Evolutionary conservation across 192 early-diverging fungal species (phyloP).

Genomic region (Mycoemilia scoparia): DNA sequence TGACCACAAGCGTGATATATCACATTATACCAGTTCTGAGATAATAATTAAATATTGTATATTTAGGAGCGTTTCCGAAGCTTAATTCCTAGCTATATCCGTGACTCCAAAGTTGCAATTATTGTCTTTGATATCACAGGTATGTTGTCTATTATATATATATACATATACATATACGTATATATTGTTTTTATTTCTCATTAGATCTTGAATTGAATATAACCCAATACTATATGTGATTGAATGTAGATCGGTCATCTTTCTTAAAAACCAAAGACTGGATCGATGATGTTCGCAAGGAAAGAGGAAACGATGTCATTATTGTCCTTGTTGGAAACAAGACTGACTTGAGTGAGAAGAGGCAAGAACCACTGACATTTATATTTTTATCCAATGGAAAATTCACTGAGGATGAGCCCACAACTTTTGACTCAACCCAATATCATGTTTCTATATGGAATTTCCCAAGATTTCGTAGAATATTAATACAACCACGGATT

Average conservation of each 20-base stretch:
- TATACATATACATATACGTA: conserved; percentile 31
- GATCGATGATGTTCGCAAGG: conserved; percentile 97
- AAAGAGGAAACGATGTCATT: conserved; percentile 94
- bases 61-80: conserved; percentile 95
- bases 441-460: too few species aligned
- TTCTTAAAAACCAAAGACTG: conserved; percentile 95
- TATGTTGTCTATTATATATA: too few species aligned
- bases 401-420: too few species aligned
- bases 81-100: conserved; percentile 94
- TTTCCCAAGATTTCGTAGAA: neutral
- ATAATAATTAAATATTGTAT: conserved; percentile 17
- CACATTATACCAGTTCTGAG: too few species aligned
- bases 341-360: conserved; percentile 90
- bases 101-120: conserved; percentile 93
- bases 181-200: neutral
- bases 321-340: conserved; percentile 99
- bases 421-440: too few species aligned
- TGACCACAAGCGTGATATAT: neutral
- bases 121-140: conserved; percentile 96
- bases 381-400: too few species aligned
- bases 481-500: neutral
- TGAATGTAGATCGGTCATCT: conserved; percentile 87
- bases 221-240: too few species aligned
- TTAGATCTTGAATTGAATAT: too few species aligned
- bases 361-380: too few species aligned